Evolutionary conservation across 106 monocot species (phyloP).

Genomic region (Ottelia alismoides): DNA sequence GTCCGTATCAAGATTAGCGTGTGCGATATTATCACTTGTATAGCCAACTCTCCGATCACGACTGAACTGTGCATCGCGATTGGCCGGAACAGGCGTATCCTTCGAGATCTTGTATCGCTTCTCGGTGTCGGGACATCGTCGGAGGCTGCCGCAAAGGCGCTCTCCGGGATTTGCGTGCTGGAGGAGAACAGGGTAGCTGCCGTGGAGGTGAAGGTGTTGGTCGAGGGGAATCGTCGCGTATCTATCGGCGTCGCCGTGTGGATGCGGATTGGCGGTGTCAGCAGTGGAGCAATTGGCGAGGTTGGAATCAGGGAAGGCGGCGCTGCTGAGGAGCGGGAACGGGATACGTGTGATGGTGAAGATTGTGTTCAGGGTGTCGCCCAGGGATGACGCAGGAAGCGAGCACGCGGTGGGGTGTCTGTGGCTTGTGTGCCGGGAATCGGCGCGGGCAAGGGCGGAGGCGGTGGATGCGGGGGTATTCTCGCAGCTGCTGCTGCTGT

Average conservation of each 20-base stretch:
- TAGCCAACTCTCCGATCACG: slow-evolving; percentile 16
- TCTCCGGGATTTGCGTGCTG: slow-evolving; percentile 46
- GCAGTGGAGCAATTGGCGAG: slow-evolving; percentile 36
- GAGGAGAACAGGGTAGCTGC: slow-evolving; percentile 16
- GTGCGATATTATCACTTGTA: slow-evolving; percentile 29
- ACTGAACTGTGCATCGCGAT: slow-evolving; percentile 20
- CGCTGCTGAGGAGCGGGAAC: slow-evolving; percentile 9
- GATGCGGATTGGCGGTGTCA: slow-evolving; percentile 31
- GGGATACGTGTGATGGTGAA: slow-evolving; percentile 37
- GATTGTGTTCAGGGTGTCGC: slow-evolving; percentile 49
- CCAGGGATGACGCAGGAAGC: slow-evolving; percentile 26
- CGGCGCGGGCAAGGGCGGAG: slow-evolving; percentile 18
- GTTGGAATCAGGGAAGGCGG: slow-evolving; percentile 30
- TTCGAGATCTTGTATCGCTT: slow-evolving; percentile 29
- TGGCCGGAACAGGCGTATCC: slow-evolving; percentile 18
- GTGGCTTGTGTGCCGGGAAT: slow-evolving; percentile 25
- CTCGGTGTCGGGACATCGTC: slow-evolving; percentile 4
- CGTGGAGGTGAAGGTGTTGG: slow-evolving; percentile 16
- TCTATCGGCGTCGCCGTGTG: slow-evolving; percentile 4
- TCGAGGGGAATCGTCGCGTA: slow-evolving; percentile 30
- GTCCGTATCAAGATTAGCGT: slow-evolving; percentile 32
- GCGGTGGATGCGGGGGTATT: slow-evolving; percentile 41
- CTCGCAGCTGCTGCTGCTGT: slow-evolving; percentile 45
- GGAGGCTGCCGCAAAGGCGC: slow-evolving; percentile 34
- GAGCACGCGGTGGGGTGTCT: slow-evolving; percentile 68